phyloP scores from a whole-genome alignment of 495 filamentous ascomycete genomes.

The Diplogelasinospora grovesii region DNA sequence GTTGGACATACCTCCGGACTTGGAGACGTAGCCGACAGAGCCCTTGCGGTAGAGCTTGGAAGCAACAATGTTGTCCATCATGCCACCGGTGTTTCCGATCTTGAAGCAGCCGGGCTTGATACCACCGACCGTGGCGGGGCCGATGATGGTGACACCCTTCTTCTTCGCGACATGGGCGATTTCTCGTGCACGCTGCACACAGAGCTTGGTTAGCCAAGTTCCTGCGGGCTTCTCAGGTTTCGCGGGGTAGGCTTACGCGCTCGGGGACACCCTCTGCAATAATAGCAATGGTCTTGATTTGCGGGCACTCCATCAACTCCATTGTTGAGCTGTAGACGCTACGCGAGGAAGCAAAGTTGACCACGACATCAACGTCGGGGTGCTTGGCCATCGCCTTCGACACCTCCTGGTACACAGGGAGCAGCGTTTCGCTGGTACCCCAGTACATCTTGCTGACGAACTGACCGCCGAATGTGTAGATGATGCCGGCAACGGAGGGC shows the following conservation, averaged over 20 bases:
- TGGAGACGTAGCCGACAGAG: slow-evolving; percentile 98
- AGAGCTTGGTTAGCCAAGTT: slow-evolving; percentile 7
- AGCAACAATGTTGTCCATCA: slow-evolving; percentile 99
- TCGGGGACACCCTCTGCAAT: slow-evolving; percentile 99
- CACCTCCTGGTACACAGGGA: slow-evolving; percentile 95
- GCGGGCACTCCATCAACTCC: slow-evolving; percentile 95
- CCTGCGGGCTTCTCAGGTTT: not conserved
- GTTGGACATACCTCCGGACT: slow-evolving; percentile 99
- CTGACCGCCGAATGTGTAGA: slow-evolving; percentile 99
- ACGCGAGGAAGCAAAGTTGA: slow-evolving; percentile 98
- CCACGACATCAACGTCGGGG: slow-evolving; percentile 90
- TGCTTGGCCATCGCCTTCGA: slow-evolving; percentile 95
- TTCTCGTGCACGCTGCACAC: slow-evolving; percentile 78
- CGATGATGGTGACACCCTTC: slow-evolving; percentile 99
- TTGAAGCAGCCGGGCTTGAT: slow-evolving; percentile 99
- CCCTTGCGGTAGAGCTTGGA: slow-evolving; percentile 99
- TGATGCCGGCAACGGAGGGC: slow-evolving; percentile 96
- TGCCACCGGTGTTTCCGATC: slow-evolving; percentile 99
- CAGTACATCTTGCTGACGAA: slow-evolving; percentile 99
- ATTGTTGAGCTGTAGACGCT: slow-evolving; percentile 96
- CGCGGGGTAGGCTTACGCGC: slow-evolving; percentile 56
- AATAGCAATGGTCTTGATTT: slow-evolving; percentile 96
- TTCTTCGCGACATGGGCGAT: slow-evolving; percentile 91
- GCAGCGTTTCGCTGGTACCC: slow-evolving; percentile 98
- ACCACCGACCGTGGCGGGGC: slow-evolving; percentile 95